These are phyloP conservation scores for Davidsoniella australis DNA, from an alignment of 2,329 filamentous ascomycete genomes.

Conservation along the genomic window DNA sequence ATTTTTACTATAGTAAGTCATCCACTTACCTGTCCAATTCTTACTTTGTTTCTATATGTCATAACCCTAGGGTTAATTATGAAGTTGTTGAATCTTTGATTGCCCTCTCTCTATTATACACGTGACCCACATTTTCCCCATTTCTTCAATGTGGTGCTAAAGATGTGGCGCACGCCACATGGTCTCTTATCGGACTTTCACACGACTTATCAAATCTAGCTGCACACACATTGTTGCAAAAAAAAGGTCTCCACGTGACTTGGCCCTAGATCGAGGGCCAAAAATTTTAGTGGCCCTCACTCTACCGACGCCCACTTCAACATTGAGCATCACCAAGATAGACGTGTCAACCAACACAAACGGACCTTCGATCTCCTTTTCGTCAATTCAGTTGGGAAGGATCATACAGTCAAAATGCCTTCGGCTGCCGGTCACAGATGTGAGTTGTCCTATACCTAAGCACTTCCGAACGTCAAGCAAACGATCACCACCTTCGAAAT, in stretches of 20 bases:
- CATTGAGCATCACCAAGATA: slow-evolving; percentile 13
- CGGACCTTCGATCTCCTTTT: slow-evolving; percentile 19
- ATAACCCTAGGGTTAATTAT: no score
- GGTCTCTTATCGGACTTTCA: neutral
- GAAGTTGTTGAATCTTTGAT: no score
- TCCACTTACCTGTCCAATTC: no score
- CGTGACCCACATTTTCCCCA: no score
- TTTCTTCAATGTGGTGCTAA: neutral
- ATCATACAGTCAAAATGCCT: slow-evolving; percentile 54
- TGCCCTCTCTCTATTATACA: no score
- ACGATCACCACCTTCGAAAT: slow-evolving; percentile 3
- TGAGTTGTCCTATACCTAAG: slow-evolving; percentile 35
- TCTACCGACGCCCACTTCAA: slow-evolving; percentile 13
- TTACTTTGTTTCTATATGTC: no score
- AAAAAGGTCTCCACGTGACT: slow-evolving; percentile 11
- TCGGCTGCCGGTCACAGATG: slow-evolving; percentile 76
- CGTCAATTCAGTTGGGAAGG: slow-evolving; percentile 25
- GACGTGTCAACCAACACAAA: slow-evolving; percentile 19
- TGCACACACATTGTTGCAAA: slow-evolving; percentile 11
- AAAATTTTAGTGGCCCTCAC: slow-evolving; percentile 16
- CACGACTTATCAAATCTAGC: slow-evolving; percentile 4
- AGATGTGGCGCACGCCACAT: neutral
- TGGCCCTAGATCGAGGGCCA: slow-evolving; percentile 13
- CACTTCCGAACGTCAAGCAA: slow-evolving; percentile 4
- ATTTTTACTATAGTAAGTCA: no score